Percentiles rank a stretch among this genome's conserved stretches.
Evolutionary conservation across 352 stramenopile species (phyloP).

Genomic region (Globisporangium heterothallicum): DNA sequence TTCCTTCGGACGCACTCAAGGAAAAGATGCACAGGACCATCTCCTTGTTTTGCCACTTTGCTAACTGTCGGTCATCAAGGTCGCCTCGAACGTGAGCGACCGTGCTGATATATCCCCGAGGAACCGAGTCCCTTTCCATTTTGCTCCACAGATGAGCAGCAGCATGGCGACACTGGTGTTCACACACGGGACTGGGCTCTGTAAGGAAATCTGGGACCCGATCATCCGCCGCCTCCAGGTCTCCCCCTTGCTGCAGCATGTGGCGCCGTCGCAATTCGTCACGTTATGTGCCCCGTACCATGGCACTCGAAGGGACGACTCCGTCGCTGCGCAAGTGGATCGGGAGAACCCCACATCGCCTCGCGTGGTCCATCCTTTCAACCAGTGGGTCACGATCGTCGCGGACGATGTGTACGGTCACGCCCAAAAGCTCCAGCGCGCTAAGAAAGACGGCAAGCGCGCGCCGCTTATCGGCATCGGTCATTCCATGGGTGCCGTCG

Average conservation of each 20-base stretch:
- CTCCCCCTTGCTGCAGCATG: conserved; percentile 9
- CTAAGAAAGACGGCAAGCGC: background rate
- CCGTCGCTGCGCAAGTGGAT: conserved; percentile 2
- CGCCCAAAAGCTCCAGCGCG: conserved; percentile 1
- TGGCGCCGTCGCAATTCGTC: background rate
- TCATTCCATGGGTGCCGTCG: conserved; percentile 16
- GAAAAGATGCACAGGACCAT: too few species aligned
- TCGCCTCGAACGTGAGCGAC: too few species aligned
- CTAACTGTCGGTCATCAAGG: too few species aligned
- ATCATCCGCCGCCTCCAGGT: conserved; percentile 22
- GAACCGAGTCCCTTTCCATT: background rate
- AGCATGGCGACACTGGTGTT: conserved; percentile 26
- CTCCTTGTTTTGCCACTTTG: too few species aligned
- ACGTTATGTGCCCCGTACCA: background rate
- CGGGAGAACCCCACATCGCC: conserved; percentile 11
- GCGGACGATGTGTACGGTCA: conserved; percentile 6
- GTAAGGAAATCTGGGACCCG: conserved; percentile 31
- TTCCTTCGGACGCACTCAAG: too few species aligned
- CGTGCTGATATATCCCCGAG: too few species aligned
- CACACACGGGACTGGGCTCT: conserved; percentile 29
- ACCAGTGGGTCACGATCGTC: background rate
- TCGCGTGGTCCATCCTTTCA: conserved; percentile 14
- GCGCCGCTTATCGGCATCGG: conserved; percentile 17
- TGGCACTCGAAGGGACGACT: conserved; percentile 10
- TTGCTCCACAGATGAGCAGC: background rate